Evolutionary conservation across 2,329 filamentous ascomycete species (phyloP), one percentile per base, ranked within the genome.

Genomic region (Zasmidium cellare): DNA sequence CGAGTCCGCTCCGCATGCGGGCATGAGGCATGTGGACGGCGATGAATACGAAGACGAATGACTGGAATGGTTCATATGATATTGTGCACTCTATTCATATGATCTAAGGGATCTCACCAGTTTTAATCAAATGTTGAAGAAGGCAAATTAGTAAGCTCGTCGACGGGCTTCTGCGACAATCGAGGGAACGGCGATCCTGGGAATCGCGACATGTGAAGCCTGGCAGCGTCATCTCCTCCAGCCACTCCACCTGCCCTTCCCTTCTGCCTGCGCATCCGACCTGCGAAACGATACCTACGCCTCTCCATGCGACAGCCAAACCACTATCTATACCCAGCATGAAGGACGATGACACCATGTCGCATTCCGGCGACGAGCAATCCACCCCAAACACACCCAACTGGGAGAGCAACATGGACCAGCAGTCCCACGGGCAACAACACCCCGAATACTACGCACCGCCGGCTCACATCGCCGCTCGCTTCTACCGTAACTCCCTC

Each of bases 401-500:
- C 31, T 51, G 41, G 51, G 55, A 46, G 24, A 49, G 55, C 44
- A 25, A 46, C 19, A 14, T 47, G 49, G 9, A n/a, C 5, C 31
- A 23, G 14, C 50, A 60, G 35, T 28, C 59, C 51, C 52, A 60
- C 18, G 54, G 60, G 49, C 55, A 61, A 45, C 54, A 60, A 35
- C 50, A 59, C 9, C 55, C 51, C 23, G 48, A 61, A n/a, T 71
- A 79, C 62, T 82, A 84, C 69, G 84, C 86, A 53, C 89, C 89
- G 47, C 90, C 90, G 53, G 86, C 89, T 25, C 88, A 87, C 69
- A 88, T 92, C 69, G 89, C 89, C 66, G 89, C 89, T 54, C 88
- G 89, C 63, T 91, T 93, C 78, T 90, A 90, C 75, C 83, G 78
- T 63, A 69, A 66, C 59, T 70, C 86, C 60, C 84, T 82, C 35